A percentile compares a stretch with the other conserved stretches of the same genome.
These are phyloP conservation scores for Suillus lakei DNA, from an alignment of 768 basidiomycete genomes.

Conservation along the genomic window DNA sequence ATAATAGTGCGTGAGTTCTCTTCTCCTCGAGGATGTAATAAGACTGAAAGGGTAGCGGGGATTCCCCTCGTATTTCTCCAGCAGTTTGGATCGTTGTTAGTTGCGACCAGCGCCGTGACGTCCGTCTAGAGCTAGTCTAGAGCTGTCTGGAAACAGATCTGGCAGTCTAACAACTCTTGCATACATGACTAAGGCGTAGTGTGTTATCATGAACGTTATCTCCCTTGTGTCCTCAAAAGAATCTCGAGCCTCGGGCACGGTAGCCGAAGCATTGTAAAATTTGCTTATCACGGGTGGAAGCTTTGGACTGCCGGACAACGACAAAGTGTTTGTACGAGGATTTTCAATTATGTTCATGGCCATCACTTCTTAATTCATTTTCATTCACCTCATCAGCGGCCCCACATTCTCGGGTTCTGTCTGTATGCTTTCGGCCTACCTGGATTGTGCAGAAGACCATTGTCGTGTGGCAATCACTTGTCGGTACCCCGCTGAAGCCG, in stretches of 20 bases:
- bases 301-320: background rate
- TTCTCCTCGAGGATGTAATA: background rate
- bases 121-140: background rate
- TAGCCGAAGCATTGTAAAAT: conserved; percentile 1
- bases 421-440: background rate
- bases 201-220: background rate
- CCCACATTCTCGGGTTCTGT: background rate
- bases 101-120: background rate
- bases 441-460: conserved; percentile 1
- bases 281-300: background rate
- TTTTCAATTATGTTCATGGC: background rate
- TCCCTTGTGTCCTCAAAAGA: background rate
- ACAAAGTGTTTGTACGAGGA: background rate
- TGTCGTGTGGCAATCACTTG: background rate
- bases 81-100: background rate
- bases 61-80: background rate
- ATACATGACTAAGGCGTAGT: background rate
- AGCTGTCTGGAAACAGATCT: background rate
- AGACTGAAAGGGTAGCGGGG: conserved; percentile 3
- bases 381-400: background rate
- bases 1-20: background rate
- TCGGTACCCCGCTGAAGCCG: background rate
- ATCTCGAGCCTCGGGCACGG: background rate
- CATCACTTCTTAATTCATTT: conserved; percentile 1
- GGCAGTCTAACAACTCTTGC: background rate